phyloP scores from a whole-genome alignment of 768 basidiomycete species.

The Psilocybe azurescens region DNA sequence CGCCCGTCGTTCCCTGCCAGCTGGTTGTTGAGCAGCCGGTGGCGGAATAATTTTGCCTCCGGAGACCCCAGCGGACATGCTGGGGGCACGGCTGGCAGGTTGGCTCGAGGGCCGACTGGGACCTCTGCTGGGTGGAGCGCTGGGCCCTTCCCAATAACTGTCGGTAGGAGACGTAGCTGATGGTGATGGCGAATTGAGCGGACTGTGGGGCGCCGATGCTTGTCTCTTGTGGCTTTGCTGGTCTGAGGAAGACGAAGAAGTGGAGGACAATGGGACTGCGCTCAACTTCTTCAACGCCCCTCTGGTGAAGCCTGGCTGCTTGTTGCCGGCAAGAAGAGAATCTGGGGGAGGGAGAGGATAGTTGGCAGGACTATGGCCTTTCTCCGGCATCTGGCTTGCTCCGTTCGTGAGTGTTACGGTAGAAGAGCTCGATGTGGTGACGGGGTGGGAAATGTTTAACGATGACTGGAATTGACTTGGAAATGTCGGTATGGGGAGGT shows the following conservation, averaged over 20 bases:
- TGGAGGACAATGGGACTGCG: slow-evolving; percentile 21
- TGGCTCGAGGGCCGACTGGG: slow-evolving; percentile 64
- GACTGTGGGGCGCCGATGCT: slow-evolving; percentile 25
- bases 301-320: slow-evolving; percentile 56
- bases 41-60: slow-evolving; percentile 36
- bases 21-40: slow-evolving; percentile 18
- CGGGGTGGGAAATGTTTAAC: slow-evolving; percentile 23
- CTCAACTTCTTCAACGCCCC: slow-evolving; percentile 47
- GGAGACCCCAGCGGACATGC: slow-evolving; percentile 49
- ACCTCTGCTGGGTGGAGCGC: slow-evolving; percentile 64
- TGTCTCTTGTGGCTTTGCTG: slow-evolving; percentile 34
- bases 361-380: slow-evolving; percentile 25
- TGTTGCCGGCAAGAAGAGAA: slow-evolving; percentile 47
- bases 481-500: slow-evolving; percentile 49
- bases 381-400: slow-evolving; percentile 19
- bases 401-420: slow-evolving; percentile 20
- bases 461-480: slow-evolving; percentile 31
- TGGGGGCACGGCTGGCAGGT: slow-evolving; percentile 51
- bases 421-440: slow-evolving; percentile 19
- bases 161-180: slow-evolving; percentile 57
- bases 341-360: slow-evolving; percentile 61
- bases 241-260: slow-evolving; percentile 42
- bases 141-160: slow-evolving; percentile 55
- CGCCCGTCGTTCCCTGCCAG: slow-evolving; percentile 31
- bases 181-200: slow-evolving; percentile 42